Percentiles rank a stretch among this genome's conserved stretches.
Evolutionary conservation across 257 asterid genomes (phyloP).

Genomic region (Solanum pinnatisectum): DNA sequence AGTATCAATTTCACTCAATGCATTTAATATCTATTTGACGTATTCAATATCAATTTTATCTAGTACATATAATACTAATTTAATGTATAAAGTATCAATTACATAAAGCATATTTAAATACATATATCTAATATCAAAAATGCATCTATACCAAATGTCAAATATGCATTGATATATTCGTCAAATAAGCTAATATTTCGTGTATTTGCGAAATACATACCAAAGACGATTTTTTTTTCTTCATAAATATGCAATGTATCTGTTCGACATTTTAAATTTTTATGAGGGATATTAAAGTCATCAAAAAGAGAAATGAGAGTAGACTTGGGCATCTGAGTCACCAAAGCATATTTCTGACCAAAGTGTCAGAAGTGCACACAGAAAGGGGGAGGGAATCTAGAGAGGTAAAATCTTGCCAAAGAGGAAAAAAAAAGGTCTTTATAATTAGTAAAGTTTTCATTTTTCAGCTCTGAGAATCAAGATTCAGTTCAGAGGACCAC

Average conservation of each 20-base stretch:
- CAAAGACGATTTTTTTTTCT: background rate
- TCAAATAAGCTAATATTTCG: too few species aligned
- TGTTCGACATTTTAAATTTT: background rate
- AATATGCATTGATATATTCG: too few species aligned
- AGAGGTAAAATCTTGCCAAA: background rate
- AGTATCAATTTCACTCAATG: too few species aligned
- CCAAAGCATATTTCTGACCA: background rate
- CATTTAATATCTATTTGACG: too few species aligned
- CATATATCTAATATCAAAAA: too few species aligned
- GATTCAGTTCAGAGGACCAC: conserved; percentile 3
- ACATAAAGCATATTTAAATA: too few species aligned
- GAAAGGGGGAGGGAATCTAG: background rate
- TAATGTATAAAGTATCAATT: too few species aligned
- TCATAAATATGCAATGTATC: background rate
- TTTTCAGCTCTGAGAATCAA: background rate
- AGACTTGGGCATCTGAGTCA: background rate
- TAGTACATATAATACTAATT: too few species aligned
- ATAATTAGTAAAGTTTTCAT: background rate
- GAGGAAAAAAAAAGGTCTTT: background rate
- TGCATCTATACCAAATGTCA: too few species aligned
- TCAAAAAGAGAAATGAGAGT: background rate
- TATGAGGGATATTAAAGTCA: background rate
- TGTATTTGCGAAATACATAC: too few species aligned
- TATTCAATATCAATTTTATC: too few species aligned
- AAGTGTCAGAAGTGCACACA: background rate